Evolutionary conservation across 176 grass and related monocot species (phyloP), one percentile per base, ranked within the genome.

Genomic region (Metroxylon sagu): DNA sequence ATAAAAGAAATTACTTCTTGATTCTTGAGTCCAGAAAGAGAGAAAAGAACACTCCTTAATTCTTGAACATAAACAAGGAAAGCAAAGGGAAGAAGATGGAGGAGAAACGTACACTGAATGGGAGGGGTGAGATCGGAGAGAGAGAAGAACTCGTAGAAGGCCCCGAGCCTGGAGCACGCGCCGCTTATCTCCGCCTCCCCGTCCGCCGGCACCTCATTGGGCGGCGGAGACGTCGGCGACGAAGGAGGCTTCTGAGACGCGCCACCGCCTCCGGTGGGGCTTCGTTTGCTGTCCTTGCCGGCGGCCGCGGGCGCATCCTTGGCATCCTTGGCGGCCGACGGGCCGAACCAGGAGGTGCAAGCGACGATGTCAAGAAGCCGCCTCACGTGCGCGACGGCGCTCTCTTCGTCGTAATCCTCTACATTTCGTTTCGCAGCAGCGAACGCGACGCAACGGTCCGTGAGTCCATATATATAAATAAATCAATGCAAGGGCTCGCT

Each of bases 81-180:
- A 29, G 3, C 35, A 10, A 43, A 28, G 49, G 12, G 4, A 18
- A 19, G 14, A 25, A 50, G 48, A 23, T 23, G 21, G 21, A 23
- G 57, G 5, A 25, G 6, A 48, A 1, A 27, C 83, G 71, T 58
- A 89, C 93, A 89, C 26, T 98, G 79, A 63, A 98, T 52, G 12
- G 93, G 93, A 50, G 84, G 84, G 29, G 84, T 83, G 52, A 98
- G 82, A 76, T 98, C 85, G 56, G 93, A 76, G 17, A 98, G 88
- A 27, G 93, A 98, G 78, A 98, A 98, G 88, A 98, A 98, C 78
- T 98, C 93, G 51, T 92, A 98, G 74, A 98, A 98, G 35, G 93
- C 93, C 26, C 79, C 93, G 26, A 98, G 87, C 18, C 88, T 84
- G 5, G 93, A 87, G 64, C 84, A 98, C 25, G 81, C 84, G 66